These are phyloP conservation scores for Solanum piurae DNA, from an alignment of 257 asterid genomes.

Conservation along the genomic window DNA sequence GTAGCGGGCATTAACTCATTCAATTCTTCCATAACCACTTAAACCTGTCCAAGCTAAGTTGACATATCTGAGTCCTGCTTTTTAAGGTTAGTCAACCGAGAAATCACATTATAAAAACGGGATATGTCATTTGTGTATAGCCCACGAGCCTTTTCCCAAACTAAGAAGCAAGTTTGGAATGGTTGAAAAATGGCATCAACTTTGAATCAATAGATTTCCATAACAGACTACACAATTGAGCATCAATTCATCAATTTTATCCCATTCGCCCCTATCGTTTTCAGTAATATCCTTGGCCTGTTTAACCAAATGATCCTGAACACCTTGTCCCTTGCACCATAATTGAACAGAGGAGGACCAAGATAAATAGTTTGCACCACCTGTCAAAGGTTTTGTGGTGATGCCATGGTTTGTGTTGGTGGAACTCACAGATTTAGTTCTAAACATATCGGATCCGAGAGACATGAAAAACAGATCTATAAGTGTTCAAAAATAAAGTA, in stretches of 20 bases:
- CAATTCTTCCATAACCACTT: neutral
- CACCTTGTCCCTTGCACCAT: neutral
- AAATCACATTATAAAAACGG: neutral
- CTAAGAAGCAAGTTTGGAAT: neutral
- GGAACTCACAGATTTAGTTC: neutral
- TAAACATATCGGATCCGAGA: neutral
- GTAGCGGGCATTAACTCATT: neutral
- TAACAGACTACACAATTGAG: neutral
- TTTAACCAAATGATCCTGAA: neutral
- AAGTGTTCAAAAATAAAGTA: neutral
- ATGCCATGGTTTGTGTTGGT: neutral
- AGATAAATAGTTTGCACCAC: neutral
- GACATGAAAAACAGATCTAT: neutral
- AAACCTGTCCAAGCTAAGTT: neutral
- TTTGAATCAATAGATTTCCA: neutral
- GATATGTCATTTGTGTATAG: neutral
- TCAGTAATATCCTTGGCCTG: neutral
- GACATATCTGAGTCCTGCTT: neutral
- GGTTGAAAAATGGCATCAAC: neutral
- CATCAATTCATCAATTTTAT: neutral
- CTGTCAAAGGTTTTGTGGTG: neutral
- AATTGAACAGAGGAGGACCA: neutral
- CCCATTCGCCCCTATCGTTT: neutral
- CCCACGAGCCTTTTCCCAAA: neutral
- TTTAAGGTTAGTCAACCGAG: neutral